phyloP scores from a whole-genome alignment of 257 asterid genomes.

The Fraxinus anomala region DNA sequence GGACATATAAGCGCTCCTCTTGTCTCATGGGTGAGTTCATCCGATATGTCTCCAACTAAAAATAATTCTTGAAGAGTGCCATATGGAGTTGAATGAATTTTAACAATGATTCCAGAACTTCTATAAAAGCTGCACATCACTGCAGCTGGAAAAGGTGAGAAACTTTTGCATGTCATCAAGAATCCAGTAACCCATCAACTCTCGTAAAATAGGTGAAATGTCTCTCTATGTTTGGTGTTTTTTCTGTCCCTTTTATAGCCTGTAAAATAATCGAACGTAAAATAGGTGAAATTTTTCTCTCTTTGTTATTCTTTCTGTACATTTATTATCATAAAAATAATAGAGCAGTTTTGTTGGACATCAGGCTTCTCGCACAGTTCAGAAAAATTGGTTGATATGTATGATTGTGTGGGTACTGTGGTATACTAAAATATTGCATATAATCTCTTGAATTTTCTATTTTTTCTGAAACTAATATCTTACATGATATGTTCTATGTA shows the following conservation, averaged over 20 bases:
- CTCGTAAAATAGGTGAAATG: conserved; percentile 74
- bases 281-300: conserved; percentile 54
- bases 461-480: conserved; percentile 7
- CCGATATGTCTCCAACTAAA: background rate
- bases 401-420: conserved; percentile 39
- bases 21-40: conserved; percentile 82
- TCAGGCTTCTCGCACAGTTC: conserved; percentile 29
- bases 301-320: background rate
- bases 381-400: conserved; percentile 69
- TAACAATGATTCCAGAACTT: conserved; percentile 38
- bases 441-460: background rate
- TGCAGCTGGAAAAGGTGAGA: conserved; percentile 70
- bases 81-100: background rate
- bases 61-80: background rate
- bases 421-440: conserved; percentile 36
- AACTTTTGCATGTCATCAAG: conserved; percentile 68
- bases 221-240: background rate
- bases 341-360: too few relatives aligned
- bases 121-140: conserved; percentile 69
- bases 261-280: too few relatives aligned
- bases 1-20: conserved; percentile 77
- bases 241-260: background rate
- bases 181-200: conserved; percentile 71
- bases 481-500: conserved; percentile 21
- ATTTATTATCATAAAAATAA: too few relatives aligned